A percentile compares a stretch with the other conserved stretches of the same genome.
These are phyloP conservation scores for Paramarasmius palmivorus DNA, from an alignment of 1,284 basidiomycete species.

Conservation along the genomic window DNA sequence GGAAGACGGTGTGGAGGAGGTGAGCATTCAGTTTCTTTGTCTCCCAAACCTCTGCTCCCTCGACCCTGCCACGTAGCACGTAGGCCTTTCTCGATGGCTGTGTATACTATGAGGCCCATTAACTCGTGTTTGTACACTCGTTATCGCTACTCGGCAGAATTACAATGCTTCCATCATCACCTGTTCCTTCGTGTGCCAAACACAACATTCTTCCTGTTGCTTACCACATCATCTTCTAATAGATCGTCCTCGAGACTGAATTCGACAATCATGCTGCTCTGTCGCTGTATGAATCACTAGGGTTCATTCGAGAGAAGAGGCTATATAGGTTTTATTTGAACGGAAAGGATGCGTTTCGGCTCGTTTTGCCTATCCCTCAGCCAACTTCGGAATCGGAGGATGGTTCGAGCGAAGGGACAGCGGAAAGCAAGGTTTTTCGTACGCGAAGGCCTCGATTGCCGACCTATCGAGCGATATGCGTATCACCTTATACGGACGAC, in stretches of 20 bases:
- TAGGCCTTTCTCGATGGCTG: not conserved
- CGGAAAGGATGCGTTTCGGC: conserved; percentile 82
- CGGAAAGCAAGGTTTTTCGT: not conserved
- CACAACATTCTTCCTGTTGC: not conserved
- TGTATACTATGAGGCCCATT: too few relatives aligned
- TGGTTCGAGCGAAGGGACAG: not conserved
- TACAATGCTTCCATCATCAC: not conserved
- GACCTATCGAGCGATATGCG: conserved; percentile 5
- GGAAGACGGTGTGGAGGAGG: conserved; percentile 80
- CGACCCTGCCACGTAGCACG: not conserved
- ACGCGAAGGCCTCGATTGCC: not conserved
- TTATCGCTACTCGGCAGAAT: conserved; percentile 1
- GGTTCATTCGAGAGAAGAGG: conserved; percentile 95
- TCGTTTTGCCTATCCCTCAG: conserved; percentile 61
- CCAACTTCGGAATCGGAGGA: not conserved
- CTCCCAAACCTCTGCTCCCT: not conserved
- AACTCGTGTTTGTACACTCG: not conserved
- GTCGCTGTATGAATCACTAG: conserved; percentile 86
- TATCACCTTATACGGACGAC: conserved; percentile 10
- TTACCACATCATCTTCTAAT: conserved; percentile 1
- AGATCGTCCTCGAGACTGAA: conserved; percentile 98
- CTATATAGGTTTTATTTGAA: conserved; percentile 96
- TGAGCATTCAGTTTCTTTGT: conserved; percentile 31
- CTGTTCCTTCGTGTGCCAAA: too few relatives aligned
- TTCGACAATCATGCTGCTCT: conserved; percentile 89